Conservation (phyloP, 345 rosid genomes). For the Rubroshorea leprosula region DNA sequence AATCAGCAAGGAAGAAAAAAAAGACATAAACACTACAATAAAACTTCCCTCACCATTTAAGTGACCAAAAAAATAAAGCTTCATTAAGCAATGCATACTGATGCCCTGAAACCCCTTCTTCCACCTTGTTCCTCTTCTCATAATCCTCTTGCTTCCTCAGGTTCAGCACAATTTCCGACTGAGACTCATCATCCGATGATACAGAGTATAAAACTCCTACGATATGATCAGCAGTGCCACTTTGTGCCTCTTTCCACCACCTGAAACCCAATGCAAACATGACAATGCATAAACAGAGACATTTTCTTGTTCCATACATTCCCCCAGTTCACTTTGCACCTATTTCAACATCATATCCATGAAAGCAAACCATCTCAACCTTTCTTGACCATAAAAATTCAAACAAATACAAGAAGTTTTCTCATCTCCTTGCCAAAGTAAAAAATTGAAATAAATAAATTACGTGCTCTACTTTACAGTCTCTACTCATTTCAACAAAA, state of each 20-base stretch:
- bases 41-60: constrained; percentile 43
- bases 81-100: constrained; percentile 59
- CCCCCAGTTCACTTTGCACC: constrained; percentile 3
- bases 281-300: neutral
- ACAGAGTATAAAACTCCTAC: constrained; percentile 41
- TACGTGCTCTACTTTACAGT: neutral
- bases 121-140: constrained; percentile 18
- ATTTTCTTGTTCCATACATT: neutral
- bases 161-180: constrained; percentile 39
- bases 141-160: constrained; percentile 41
- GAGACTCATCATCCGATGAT: constrained; percentile 28
- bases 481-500: neutral
- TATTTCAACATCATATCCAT: constrained; percentile 5
- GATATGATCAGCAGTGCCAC: constrained; percentile 25
- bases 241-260: constrained; percentile 57
- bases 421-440: neutral
- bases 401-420: no score
- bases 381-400: neutral
- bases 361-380: neutral
- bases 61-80: constrained; percentile 52
- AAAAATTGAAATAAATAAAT: neutral
- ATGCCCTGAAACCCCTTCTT: constrained; percentile 35
- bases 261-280: constrained; percentile 28
- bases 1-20: neutral
- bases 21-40: neutral